These are phyloP conservation scores for Globisporangium perplexum DNA, from an alignment of 352 stramenopile genomes.

Conservation along the genomic window DNA sequence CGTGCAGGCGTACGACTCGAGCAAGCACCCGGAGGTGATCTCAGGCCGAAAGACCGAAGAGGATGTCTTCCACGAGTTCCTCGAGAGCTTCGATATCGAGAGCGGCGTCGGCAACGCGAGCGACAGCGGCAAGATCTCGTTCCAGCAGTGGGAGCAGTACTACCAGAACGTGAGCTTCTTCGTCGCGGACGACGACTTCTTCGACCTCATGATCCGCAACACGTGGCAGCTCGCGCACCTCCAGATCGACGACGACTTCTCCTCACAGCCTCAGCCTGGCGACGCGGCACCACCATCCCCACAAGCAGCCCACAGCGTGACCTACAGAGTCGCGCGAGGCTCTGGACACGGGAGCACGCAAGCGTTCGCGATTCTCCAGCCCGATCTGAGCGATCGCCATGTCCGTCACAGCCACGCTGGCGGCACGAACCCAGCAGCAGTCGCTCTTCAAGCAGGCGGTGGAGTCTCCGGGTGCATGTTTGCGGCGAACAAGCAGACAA, in stretches of 20 bases:
- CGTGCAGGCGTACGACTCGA: constrained; percentile 60
- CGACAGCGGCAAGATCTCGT: constrained; percentile 29
- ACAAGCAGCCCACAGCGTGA: not conserved
- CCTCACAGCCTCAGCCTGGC: not conserved
- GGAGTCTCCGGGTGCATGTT: constrained; percentile 9
- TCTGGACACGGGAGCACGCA: constrained; percentile 46
- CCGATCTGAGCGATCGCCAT: constrained; percentile 45
- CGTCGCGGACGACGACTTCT: constrained; percentile 87
- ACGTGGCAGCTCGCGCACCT: constrained; percentile 56
- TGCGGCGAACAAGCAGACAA: constrained; percentile 38
- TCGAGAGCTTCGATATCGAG: constrained; percentile 70
- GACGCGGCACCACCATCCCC: not conserved
- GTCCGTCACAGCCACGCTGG: not conserved
- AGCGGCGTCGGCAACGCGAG: constrained; percentile 9
- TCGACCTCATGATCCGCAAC: constrained; percentile 87
- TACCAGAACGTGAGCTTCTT: constrained; percentile 89
- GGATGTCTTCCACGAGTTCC: constrained; percentile 67
- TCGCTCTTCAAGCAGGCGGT: not conserved
- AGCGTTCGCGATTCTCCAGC: constrained; percentile 56
- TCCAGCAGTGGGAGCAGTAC: constrained; percentile 68
- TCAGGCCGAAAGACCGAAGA: constrained; percentile 44
- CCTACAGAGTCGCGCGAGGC: constrained; percentile 19
- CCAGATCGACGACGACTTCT: constrained; percentile 5
- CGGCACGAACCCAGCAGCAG: not conserved
- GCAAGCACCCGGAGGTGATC: constrained; percentile 70